Evolutionary conservation across 805 yeast genomes (phyloP), one percentile per base, ranked within the genome.

Genomic region (Scheffersomyces coipomensis): DNA sequence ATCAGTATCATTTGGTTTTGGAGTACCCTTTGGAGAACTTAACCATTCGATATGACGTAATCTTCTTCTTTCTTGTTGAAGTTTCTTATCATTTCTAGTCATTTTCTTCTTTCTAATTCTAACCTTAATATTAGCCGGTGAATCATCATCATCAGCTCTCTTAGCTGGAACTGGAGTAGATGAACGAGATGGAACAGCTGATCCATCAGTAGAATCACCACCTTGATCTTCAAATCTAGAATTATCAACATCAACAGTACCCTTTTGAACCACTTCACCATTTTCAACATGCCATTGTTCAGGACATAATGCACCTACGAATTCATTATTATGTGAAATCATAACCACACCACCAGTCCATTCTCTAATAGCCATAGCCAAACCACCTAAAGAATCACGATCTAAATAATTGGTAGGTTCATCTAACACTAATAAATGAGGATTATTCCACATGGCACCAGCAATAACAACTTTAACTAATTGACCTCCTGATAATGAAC

Each of bases 401-500:
- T 91, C 99, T 69, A 91, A 75, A 75, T 93, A 91, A 72, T 91
- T 91, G 57, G 98, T 91, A 62, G 99, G 99, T 78, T 91, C 99
- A 68, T 91, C 99, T 45, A 91, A 76, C 31, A 91, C 99, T 48
- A 91, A 78, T 65, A 91, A 78, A 66, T 91, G 99, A 15, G 99
- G 99, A 62, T 91, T 93, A 70, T 93, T 91, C 99, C 99, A 91
- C 93, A 91, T 91, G 48, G 98, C 97, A 68, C 98, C 99, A 11
- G 98, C 98, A 71, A 91, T 91, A 44, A 91, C 99, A 47, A 91
- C 98, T 68, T 91, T 91, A 45, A 91, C 99, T 62, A 91, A 78
- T 72, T 91, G 99, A 56, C 99, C 99, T 62, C 99, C 99, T 19
- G 97, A 89, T 48, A 91, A 75, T 5, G 96, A 88, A 18, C 98